Base-by-base conservation (phyloP, 2,329 filamentous ascomycete species). In the Phialophora macrospora region DNA sequence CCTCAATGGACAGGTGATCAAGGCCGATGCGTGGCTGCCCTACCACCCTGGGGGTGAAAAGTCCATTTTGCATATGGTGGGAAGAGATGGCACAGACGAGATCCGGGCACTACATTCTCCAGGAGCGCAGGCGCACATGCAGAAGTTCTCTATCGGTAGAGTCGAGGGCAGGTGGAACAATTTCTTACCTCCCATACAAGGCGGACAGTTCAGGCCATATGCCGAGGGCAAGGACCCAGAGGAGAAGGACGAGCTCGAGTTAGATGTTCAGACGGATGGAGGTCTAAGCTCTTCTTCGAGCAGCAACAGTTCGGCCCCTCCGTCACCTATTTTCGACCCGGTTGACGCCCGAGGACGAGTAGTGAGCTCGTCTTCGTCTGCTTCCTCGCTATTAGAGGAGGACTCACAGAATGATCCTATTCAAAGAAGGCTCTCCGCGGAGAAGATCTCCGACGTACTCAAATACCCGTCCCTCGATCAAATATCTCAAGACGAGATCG, bases 21-120 rank as follows among this genome's bases (percentile, higher is more conserved):
- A 93, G 80, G 88, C 92, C 34, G 94, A 98, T 77, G 84, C 89
- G 46, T 99, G 93, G 92, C 81, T 96, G 60, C 87, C 87, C 60
- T 97, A 91, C 74, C 95, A 98, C 74, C 95, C 95, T 12, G 95
- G 95, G 64, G 95, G 95, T 72, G 89, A 94, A 73, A 95, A 93
- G 79, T 87, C 94, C 62, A 96, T 99, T 70, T 82, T 87, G 76
- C 95, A 99, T 76, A 95, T 97, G 92, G 87, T 98, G 67, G 93
- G 93, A 68, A 87, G 90, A 79, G 93, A 97, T 86, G 94, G 92
- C 58, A 97, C 94, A 11, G 93, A 97, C 77, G 95, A 98, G 79
- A 89, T 98, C 68, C 92, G 90, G 77, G 91, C 89, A 48, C 82
- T 97, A 34, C 95, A 99, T 77, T 97, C 94, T 0, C 72, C 81